Evolutionary conservation across 345 rosid genomes (phyloP), one percentile per base, ranked within the genome.

Genomic region (Citrus australasica): DNA sequence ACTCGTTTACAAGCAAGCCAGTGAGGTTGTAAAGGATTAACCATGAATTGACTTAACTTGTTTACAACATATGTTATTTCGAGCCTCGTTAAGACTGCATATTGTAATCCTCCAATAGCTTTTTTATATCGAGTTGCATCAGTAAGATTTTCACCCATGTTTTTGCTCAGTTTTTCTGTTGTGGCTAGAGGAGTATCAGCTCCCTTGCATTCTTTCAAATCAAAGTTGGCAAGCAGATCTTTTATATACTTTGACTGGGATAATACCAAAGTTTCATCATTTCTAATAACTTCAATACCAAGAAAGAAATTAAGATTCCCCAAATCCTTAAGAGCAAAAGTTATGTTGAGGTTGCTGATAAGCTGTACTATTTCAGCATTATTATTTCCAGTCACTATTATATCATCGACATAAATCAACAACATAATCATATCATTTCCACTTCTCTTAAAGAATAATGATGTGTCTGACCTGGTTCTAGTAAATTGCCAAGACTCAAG

Each of bases 71-170:
- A 28, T 28, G 28, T 2, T 28, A 28, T 28, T 28, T 28, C 0
- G 28, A 2, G 28, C 28, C 28, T 1, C 2, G 28, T 28, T 1
- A 60, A 0, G 0, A 25, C 27, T 2, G 30, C 30, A 24, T 60
- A 60, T 0, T 60, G 64, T 8, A 48, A 48, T 2, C 19, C 17
- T 48, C 17, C 1, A 2, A 13, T 48, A 0, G 14, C 16, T 11
- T 8, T 60, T 3, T 14, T 60, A 2, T 24, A 60, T 3, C 2
- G 16, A 0, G 32, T 60, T 5, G 11, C 2, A 60, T 24, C 0
- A 2, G 1, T 8, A 4, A n/a, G 0, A 3, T 0, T 1, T 2
- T 60, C 9, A 2, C 30, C 3, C 3, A n/a, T 10, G 9, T 9
- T 3, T 16, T 60, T 60, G 0, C 14, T n/a, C 9, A 60, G n/a